Conservation (phyloP, 2,329 filamentous ascomycete species). For the Amesomyces nigricolor region DNA sequence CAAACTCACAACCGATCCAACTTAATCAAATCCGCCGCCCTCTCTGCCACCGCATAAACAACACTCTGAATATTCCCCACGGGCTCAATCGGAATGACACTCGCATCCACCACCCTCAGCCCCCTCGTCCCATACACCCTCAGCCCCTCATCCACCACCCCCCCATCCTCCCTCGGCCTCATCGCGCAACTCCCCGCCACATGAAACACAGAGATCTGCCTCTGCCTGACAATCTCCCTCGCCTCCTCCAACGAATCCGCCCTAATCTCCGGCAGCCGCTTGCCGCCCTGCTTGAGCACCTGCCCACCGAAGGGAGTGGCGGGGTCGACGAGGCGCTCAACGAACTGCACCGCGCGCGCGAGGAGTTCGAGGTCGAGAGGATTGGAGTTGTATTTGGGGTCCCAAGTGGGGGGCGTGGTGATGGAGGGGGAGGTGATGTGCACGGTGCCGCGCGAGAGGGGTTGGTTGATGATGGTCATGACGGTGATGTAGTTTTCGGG, state of each 20-base stretch:
- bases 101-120: constrained; percentile 23
- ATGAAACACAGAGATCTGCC: constrained; percentile 40
- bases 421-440: constrained; percentile 47
- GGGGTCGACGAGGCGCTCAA: constrained; percentile 35
- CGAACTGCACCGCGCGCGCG: constrained; percentile 38
- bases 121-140: constrained; percentile 20
- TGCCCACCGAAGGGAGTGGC: constrained; percentile 33
- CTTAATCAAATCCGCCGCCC: constrained; percentile 26
- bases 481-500: constrained; percentile 50
- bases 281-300: constrained; percentile 37
- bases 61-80: constrained; percentile 23
- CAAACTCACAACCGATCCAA: neutral
- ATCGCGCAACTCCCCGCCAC: constrained; percentile 41
- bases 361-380: constrained; percentile 52
- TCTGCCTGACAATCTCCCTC: constrained; percentile 32
- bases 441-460: constrained; percentile 53
- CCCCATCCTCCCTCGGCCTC: constrained; percentile 20
- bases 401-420: constrained; percentile 42
- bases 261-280: constrained; percentile 32
- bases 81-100: constrained; percentile 23
- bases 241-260: constrained; percentile 33
- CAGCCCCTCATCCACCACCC: constrained; percentile 21
- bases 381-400: constrained; percentile 51
- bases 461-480: constrained; percentile 55
- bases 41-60: constrained; percentile 24